Conservation (phyloP, 306 rosid genomes). For the Lablab purpureus region DNA sequence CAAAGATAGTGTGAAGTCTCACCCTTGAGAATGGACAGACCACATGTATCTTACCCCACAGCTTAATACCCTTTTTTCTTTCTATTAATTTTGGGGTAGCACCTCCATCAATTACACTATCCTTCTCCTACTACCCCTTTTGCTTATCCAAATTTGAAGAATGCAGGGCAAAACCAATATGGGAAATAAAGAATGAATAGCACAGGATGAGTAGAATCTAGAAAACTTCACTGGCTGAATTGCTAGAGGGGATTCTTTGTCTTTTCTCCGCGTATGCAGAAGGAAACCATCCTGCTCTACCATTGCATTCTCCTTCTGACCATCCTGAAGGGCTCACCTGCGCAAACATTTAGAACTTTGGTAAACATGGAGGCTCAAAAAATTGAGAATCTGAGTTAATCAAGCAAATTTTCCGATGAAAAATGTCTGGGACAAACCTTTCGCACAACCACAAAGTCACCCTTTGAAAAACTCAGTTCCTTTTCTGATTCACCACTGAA, state of each 20-base stretch:
- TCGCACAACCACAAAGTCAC: constrained; percentile 90
- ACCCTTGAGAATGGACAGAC: constrained; percentile 27
- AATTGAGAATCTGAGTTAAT: constrained; percentile 4
- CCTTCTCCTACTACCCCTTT: constrained; percentile 18
- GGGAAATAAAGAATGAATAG: constrained; percentile 35
- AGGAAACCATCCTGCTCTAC: constrained; percentile 96
- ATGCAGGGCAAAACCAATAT: constrained; percentile 38
- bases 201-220: constrained; percentile 44
- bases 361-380: constrained; percentile 26
- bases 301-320: constrained; percentile 98
- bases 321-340: constrained; percentile 89
- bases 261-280: constrained; percentile 84
- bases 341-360: constrained; percentile 28
- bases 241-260: constrained; percentile 73
- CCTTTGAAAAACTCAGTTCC: constrained; percentile 87
- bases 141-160: constrained; percentile 26
- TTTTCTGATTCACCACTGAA: constrained; percentile 79
- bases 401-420: constrained; percentile 29
- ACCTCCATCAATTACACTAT: constrained; percentile 37
- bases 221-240: constrained; percentile 63
- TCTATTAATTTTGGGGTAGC: constrained; percentile 29
- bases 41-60: constrained; percentile 56
- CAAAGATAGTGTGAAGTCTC: constrained; percentile 27
- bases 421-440: constrained; percentile 60
- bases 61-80: not conserved